A percentile compares a stretch with the other conserved stretches of the same genome.
Conservation (phyloP, 2,329 filamentous ascomycete species). For the Microthyrium microscopicum region DNA sequence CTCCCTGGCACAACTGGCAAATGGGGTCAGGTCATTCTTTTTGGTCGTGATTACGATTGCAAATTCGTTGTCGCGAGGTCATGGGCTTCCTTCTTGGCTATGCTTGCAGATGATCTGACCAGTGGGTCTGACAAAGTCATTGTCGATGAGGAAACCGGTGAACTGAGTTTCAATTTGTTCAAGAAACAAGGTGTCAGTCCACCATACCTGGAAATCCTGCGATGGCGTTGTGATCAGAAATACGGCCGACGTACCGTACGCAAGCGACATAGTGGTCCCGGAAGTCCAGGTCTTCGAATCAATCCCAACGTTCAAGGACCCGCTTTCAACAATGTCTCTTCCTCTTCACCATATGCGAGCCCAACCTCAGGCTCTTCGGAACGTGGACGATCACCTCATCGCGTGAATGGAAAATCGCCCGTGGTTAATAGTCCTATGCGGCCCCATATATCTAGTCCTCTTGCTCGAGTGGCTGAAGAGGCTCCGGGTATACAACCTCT, state of each 20-base stretch:
- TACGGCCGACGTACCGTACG: constrained; percentile 47
- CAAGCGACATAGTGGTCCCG: constrained; percentile 12
- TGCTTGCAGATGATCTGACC: constrained; percentile 71
- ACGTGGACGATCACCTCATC: constrained; percentile 56
- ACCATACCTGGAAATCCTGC: constrained; percentile 80
- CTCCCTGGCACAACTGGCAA: constrained; percentile 76
- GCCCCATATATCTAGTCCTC: constrained; percentile 51
- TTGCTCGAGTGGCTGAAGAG: constrained; percentile 63
- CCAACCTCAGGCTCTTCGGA: constrained; percentile 40
- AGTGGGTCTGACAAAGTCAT: constrained; percentile 67
- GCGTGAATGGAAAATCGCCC: constrained; percentile 42
- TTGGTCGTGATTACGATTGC: constrained; percentile 93
- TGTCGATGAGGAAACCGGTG: constrained; percentile 80
- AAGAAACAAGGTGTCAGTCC: constrained; percentile 92
- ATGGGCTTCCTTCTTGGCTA: constrained; percentile 74
- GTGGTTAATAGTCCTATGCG: constrained; percentile 41
- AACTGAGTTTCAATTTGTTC: constrained; percentile 87
- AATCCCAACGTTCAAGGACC: constrained; percentile 31
- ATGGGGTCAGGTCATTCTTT: constrained; percentile 95
- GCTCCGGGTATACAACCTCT: constrained; percentile 22
- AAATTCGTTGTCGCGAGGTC: constrained; percentile 93
- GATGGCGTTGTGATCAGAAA: constrained; percentile 93
- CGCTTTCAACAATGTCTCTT: constrained; percentile 13
- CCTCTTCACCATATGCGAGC: constrained; percentile 47
- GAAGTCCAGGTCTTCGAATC: constrained; percentile 29